Conservation (phyloP, 2,329 filamentous ascomycete species). For the Claviceps pusilla region DNA sequence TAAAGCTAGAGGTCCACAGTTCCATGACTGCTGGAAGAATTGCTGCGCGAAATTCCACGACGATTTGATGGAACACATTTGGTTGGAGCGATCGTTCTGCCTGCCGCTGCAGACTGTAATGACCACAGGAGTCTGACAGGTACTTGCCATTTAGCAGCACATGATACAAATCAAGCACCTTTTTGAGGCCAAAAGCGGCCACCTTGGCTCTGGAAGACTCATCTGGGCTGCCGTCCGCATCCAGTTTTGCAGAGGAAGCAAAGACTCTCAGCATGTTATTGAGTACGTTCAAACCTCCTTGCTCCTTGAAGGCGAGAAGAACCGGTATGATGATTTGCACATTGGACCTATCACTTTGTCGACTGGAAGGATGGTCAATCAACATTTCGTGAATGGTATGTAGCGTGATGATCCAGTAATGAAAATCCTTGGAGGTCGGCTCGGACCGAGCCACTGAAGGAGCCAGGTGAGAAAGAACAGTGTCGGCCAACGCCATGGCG, state of each 20-base stretch:
- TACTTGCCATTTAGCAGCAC: slow-evolving; percentile 64
- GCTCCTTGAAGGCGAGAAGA: slow-evolving; percentile 72
- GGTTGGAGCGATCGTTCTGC: slow-evolving; percentile 26
- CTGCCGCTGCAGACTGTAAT: slow-evolving; percentile 30
- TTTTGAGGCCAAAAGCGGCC: slow-evolving; percentile 51
- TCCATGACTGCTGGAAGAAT: slow-evolving; percentile 61
- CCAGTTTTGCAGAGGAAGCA: slow-evolving; percentile 16
- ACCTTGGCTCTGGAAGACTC: slow-evolving; percentile 33
- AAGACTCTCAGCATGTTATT: slow-evolving; percentile 60
- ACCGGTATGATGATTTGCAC: slow-evolving; percentile 56
- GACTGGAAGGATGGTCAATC: slow-evolving; percentile 45
- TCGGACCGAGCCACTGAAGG: slow-evolving; percentile 26
- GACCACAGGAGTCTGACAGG: slow-evolving; percentile 58
- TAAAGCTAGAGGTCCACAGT: slow-evolving; percentile 73
- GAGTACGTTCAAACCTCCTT: slow-evolving; percentile 58
- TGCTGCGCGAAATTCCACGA: slow-evolving; percentile 71
- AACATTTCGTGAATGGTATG: slow-evolving; percentile 65
- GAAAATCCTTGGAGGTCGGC: slow-evolving; percentile 48
- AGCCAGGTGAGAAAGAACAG: slow-evolving; percentile 52
- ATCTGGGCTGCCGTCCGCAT: slow-evolving; percentile 26
- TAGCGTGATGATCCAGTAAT: slow-evolving; percentile 70
- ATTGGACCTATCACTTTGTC: slow-evolving; percentile 32
- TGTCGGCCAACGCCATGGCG: slow-evolving; percentile 53
- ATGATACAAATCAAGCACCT: slow-evolving; percentile 70
- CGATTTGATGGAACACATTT: slow-evolving; percentile 51